Evolutionary conservation across 2,329 filamentous ascomycete species (phyloP).

Genomic region (Aspergillus thermomutatus): DNA sequence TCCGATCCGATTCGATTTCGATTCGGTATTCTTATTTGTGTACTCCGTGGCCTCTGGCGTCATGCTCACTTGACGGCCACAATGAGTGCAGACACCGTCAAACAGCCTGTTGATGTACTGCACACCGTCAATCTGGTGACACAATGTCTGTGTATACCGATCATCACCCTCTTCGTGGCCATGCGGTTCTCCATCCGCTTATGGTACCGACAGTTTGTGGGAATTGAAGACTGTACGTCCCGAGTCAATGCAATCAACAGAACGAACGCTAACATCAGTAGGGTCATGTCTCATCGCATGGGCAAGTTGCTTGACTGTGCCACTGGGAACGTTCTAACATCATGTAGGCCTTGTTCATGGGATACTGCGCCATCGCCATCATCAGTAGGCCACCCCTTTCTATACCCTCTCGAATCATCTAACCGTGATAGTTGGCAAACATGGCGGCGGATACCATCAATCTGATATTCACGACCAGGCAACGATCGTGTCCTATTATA

Average conservation of each 20-base stretch:
- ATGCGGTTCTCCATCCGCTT: constrained; percentile 30
- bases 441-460: constrained; percentile 36
- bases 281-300: constrained; percentile 16
- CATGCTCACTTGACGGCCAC: constrained; percentile 9
- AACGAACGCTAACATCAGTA: constrained; percentile 10
- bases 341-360: constrained; percentile 28
- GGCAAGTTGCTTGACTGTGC: constrained; percentile 11
- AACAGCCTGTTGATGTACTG: constrained; percentile 24
- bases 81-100: constrained; percentile 15
- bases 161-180: constrained; percentile 29
- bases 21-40: not conserved
- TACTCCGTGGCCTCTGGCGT: not conserved
- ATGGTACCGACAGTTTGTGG: constrained; percentile 28
- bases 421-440: constrained; percentile 23
- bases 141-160: constrained; percentile 34
- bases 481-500: constrained; percentile 24
- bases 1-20: not conserved
- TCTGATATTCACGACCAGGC: constrained; percentile 20
- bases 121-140: constrained; percentile 33
- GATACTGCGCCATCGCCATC: constrained; percentile 31
- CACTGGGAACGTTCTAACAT: not conserved
- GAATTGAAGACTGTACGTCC: constrained; percentile 35
- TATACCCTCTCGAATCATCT: not conserved
- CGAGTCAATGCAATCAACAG: not conserved
- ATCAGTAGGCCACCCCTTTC: constrained; percentile 15